A percentile compares a stretch with the other conserved stretches of the same genome.
phyloP scores from a whole-genome alignment of 805 yeast genomes.

The Monosporozyma aquatica region DNA sequence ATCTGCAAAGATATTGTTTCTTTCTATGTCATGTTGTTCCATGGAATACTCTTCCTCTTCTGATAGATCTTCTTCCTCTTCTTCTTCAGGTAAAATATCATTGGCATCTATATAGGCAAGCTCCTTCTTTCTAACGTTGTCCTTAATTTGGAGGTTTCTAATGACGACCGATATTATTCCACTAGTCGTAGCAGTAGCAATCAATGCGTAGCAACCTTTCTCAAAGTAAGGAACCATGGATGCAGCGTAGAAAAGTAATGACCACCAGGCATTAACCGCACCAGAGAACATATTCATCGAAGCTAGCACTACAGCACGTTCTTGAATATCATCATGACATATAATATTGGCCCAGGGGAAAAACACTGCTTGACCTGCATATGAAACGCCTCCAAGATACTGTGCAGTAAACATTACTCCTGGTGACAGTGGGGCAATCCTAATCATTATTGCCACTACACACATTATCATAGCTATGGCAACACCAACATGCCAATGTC shows the following conservation, averaged over 20 bases:
- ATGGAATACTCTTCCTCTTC: slow-evolving; percentile 7
- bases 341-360: slow-evolving; percentile 58
- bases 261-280: slow-evolving; percentile 61
- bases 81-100: slow-evolving; percentile 18
- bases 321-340: slow-evolving; percentile 50
- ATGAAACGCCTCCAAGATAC: slow-evolving; percentile 44
- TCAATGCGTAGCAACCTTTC: slow-evolving; percentile 49
- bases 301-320: slow-evolving; percentile 54
- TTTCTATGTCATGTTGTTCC: slow-evolving; percentile 7
- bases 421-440: slow-evolving; percentile 34
- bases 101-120: slow-evolving; percentile 24
- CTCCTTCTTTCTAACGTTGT: slow-evolving; percentile 18
- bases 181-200: slow-evolving; percentile 41
- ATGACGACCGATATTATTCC: slow-evolving; percentile 35
- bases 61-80: slow-evolving; percentile 16
- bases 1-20: slow-evolving; percentile 1
- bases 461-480: slow-evolving; percentile 37
- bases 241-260: slow-evolving; percentile 44
- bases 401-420: slow-evolving; percentile 43
- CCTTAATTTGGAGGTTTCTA: slow-evolving; percentile 36
- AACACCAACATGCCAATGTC: slow-evolving; percentile 45
- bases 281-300: slow-evolving; percentile 59
- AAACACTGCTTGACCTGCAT: slow-evolving; percentile 52
- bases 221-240: slow-evolving; percentile 42
- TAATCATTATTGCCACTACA: slow-evolving; percentile 39